Evolutionary conservation across 2,329 filamentous ascomycete species (phyloP).

Genomic region (Colletotrichum shisoi): DNA sequence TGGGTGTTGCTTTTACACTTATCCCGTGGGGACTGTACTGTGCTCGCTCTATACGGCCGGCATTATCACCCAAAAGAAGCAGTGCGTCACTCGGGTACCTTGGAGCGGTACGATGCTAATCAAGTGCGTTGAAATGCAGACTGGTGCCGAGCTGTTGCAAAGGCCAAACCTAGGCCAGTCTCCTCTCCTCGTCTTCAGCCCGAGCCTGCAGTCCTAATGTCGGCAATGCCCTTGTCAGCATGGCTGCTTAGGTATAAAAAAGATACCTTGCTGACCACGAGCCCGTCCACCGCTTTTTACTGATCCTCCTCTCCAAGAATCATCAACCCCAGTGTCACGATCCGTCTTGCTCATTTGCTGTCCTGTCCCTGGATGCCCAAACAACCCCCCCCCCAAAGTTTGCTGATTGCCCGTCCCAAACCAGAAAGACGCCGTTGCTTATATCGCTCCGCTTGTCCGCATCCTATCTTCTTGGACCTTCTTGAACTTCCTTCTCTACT

Average conservation of each 20-base stretch:
- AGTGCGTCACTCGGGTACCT: not conserved
- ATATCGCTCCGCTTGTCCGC: slow-evolving; percentile 8
- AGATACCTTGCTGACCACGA: slow-evolving; percentile 13
- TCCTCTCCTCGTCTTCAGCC: slow-evolving; percentile 7
- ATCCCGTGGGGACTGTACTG: too few relatives aligned
- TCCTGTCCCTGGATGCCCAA: slow-evolving; percentile 28
- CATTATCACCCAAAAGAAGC: too few relatives aligned
- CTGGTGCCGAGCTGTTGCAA: slow-evolving; percentile 24
- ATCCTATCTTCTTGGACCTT: not conserved
- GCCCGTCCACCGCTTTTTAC: slow-evolving; percentile 5
- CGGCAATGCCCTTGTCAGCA: slow-evolving; percentile 8
- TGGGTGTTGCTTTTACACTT: too few relatives aligned
- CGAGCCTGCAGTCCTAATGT: slow-evolving; percentile 22
- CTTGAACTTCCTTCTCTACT: slow-evolving; percentile 27
- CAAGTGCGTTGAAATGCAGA: slow-evolving; percentile 16
- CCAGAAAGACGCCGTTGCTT: slow-evolving; percentile 31
- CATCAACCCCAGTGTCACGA: slow-evolving; percentile 9
- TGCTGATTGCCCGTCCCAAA: slow-evolving; percentile 29
- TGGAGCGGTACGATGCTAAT: slow-evolving; percentile 4
- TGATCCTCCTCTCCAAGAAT: not conserved
- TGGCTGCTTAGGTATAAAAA: not conserved
- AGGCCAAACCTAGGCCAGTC: slow-evolving; percentile 20
- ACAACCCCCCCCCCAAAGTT: slow-evolving; percentile 18
- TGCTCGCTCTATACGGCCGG: too few relatives aligned
- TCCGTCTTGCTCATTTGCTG: slow-evolving; percentile 15